A percentile compares a stretch with the other conserved stretches of the same genome.
Conservation (phyloP, 306 rosid genomes). For the Vachellia pachyceras region DNA sequence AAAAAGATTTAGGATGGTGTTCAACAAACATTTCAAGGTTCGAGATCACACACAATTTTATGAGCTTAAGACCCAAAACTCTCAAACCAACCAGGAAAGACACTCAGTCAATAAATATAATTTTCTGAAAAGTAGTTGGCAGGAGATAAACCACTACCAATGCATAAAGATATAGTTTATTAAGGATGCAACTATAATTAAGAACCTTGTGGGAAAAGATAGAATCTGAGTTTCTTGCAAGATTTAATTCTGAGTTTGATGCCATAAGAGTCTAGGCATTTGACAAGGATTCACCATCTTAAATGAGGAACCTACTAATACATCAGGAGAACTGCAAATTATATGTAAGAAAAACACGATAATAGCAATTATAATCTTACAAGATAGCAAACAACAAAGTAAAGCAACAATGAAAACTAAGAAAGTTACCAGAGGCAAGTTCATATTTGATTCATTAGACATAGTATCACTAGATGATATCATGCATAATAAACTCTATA, state of each 20-base stretch:
- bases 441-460: not conserved
- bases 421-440: not conserved
- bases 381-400: not conserved
- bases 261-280: no score
- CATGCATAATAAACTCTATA: not conserved
- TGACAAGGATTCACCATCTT: no score
- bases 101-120: not conserved
- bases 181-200: no score
- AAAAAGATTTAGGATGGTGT: not conserved
- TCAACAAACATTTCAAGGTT: not conserved
- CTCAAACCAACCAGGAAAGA: not conserved
- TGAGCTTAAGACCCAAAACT: not conserved
- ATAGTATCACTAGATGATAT: not conserved
- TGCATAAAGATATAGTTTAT: no score
- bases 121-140: not conserved
- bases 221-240: no score
- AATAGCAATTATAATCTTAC: not conserved
- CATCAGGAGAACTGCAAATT: not conserved
- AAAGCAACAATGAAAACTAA: constrained; percentile 1
- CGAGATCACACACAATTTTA: not conserved
- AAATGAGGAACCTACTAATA: not conserved
- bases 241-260: no score
- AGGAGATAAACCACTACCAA: not conserved
- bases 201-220: no score
- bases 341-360: not conserved